These are phyloP conservation scores for Rhypophila decipiens DNA, from an alignment of 495 filamentous ascomycete species.

Conservation along the genomic window DNA sequence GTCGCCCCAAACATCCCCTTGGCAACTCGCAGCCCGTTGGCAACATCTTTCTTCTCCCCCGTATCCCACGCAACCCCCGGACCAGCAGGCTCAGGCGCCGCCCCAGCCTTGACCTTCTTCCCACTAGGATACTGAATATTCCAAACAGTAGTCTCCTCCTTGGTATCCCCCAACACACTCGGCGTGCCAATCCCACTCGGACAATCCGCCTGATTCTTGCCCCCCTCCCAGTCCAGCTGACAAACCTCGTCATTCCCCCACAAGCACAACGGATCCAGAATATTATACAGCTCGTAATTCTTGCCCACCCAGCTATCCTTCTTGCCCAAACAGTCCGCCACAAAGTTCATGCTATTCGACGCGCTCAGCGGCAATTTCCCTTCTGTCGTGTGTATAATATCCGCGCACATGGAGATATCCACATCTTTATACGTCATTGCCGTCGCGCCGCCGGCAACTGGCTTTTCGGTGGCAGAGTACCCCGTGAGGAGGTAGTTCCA, in stretches of 20 bases:
- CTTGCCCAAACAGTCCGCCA: slow-evolving; percentile 27
- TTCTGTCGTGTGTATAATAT: slow-evolving; percentile 17
- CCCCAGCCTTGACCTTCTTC: too few species aligned
- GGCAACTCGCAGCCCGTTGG: too few species aligned
- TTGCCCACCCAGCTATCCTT: slow-evolving; percentile 25
- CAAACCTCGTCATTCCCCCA: slow-evolving; percentile 34
- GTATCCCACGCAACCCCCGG: too few species aligned
- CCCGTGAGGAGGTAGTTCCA: slow-evolving; percentile 37
- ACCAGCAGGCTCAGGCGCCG: too few species aligned
- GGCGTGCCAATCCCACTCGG: too few species aligned
- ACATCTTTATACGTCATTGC: slow-evolving; percentile 25
- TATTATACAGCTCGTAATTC: slow-evolving; percentile 30
- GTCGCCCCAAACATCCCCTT: too few species aligned
- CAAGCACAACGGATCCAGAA: slow-evolving; percentile 26
- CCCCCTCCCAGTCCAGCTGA: too few species aligned
- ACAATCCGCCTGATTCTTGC: too few species aligned
- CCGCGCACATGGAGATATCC: slow-evolving; percentile 20
- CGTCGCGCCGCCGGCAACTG: slow-evolving; percentile 26
- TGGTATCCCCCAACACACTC: too few species aligned
- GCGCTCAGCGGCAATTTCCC: slow-evolving; percentile 31
- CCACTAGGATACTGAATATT: too few species aligned
- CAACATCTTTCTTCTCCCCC: too few species aligned
- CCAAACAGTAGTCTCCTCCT: too few species aligned
- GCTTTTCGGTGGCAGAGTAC: slow-evolving; percentile 18
- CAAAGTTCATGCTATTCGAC: slow-evolving; percentile 36